These are phyloP conservation scores for Dryas alaskensis DNA, from an alignment of 306 rosid genomes.

Conservation along the genomic window DNA sequence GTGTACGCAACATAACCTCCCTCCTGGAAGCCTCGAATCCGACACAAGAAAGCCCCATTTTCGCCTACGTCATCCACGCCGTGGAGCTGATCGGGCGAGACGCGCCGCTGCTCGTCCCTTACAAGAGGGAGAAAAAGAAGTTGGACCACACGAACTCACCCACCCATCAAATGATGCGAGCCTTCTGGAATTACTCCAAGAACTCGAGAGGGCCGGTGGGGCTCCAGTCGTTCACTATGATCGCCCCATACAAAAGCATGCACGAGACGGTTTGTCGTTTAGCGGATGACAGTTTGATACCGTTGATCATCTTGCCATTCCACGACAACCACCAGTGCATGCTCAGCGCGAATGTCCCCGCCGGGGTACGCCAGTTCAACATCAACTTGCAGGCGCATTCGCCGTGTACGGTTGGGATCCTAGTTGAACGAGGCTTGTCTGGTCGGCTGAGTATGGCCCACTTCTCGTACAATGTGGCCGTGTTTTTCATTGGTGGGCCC, in stretches of 20 bases:
- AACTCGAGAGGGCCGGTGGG: conserved; percentile 35
- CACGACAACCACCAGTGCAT: conserved; percentile 26
- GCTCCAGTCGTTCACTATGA: conserved; percentile 36
- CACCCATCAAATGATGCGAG: conserved; percentile 43
- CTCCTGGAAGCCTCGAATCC: conserved; percentile 51
- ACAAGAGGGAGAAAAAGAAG: conserved; percentile 13
- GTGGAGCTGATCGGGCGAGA: conserved; percentile 44
- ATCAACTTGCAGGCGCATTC: conserved; percentile 17
- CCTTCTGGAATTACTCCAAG: conserved; percentile 49
- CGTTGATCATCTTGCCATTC: conserved; percentile 54
- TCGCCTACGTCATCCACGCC: conserved; percentile 36
- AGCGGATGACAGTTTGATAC: conserved; percentile 33
- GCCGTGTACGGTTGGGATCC: conserved; percentile 60
- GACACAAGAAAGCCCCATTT: conserved; percentile 27
- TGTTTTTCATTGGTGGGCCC: conserved; percentile 50
- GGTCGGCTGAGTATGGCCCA: background rate
- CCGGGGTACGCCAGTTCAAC: conserved; percentile 37
- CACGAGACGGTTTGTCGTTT: conserved; percentile 44
- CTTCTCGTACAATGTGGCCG: conserved; percentile 27
- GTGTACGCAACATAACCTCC: conserved; percentile 37
- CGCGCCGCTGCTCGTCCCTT: conserved; percentile 44
- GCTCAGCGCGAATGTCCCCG: background rate
- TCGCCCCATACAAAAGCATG: conserved; percentile 61
- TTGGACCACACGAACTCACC: conserved; percentile 25
- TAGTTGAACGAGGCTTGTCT: conserved; percentile 45